These are phyloP conservation scores for Trichoderma pleuroti DNA, from an alignment of 2,329 filamentous ascomycete genomes.

Conservation along the genomic window DNA sequence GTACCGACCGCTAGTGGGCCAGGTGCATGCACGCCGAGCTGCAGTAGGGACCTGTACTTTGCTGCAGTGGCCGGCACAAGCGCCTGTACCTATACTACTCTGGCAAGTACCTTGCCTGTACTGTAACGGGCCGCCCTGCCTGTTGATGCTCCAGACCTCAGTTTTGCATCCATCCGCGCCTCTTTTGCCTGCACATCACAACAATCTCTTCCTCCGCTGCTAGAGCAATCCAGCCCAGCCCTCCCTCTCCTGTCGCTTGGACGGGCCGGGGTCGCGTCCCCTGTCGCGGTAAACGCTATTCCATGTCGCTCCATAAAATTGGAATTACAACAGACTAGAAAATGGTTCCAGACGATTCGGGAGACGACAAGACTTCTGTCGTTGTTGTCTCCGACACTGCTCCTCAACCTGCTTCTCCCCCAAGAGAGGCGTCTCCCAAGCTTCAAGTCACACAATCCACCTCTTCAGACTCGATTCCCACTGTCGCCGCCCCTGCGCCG, in stretches of 20 bases:
- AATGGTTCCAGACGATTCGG: slow-evolving; percentile 30
- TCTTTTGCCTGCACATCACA: slow-evolving; percentile 17
- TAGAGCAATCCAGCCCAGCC: slow-evolving; percentile 3
- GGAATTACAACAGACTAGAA: slow-evolving; percentile 29
- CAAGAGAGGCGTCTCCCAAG: slow-evolving; percentile 19
- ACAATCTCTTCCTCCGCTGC: slow-evolving; percentile 12
- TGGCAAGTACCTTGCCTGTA: background rate
- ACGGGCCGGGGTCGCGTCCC: slow-evolving; percentile 30
- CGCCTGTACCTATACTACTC: background rate
- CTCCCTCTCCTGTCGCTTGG: slow-evolving; percentile 22
- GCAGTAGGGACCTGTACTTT: no score
- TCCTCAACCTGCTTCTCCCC: slow-evolving; percentile 23
- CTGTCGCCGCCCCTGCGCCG: slow-evolving; percentile 19
- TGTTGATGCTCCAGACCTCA: slow-evolving; percentile 5
- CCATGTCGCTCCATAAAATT: slow-evolving; percentile 39
- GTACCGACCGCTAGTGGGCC: background rate
- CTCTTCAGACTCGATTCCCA: slow-evolving; percentile 12
- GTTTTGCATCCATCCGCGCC: slow-evolving; percentile 14
- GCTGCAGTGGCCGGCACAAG: background rate
- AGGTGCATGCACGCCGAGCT: background rate
- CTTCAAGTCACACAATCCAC: background rate
- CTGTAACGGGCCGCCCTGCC: background rate
- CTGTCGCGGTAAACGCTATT: slow-evolving; percentile 23
- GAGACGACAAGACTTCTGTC: slow-evolving; percentile 22
- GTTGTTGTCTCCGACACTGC: slow-evolving; percentile 18